Evolutionary conservation across 768 basidiomycete species (phyloP).

Genomic region (Suillus subluteus): DNA sequence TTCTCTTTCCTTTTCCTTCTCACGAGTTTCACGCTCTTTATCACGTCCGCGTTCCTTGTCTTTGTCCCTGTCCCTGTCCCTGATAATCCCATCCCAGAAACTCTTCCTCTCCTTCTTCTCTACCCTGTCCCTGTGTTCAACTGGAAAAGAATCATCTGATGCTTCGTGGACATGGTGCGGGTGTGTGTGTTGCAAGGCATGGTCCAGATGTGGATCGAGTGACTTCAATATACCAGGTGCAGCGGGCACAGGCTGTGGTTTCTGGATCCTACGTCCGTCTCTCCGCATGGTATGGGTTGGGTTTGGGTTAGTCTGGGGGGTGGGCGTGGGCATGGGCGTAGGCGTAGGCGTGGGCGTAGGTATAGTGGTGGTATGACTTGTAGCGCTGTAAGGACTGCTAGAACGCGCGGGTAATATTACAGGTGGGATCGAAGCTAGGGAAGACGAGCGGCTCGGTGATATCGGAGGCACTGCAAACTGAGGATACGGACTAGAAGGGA

Average conservation of each 20-base stretch:
- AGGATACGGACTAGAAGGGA: conserved; percentile 20
- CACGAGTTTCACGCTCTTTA: conserved; percentile 16
- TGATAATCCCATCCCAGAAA: conserved; percentile 52
- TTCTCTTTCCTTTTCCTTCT: conserved; percentile 35
- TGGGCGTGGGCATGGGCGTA: not conserved
- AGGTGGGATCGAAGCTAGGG: conserved; percentile 51
- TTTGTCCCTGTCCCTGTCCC: conserved; percentile 40
- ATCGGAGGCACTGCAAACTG: conserved; percentile 25
- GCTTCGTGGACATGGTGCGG: conserved; percentile 22
- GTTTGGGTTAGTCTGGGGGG: conserved; percentile 21
- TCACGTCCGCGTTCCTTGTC: conserved; percentile 26
- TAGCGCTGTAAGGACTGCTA: conserved; percentile 49
- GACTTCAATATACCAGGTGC: conserved; percentile 63
- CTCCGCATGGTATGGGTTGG: conserved; percentile 26
- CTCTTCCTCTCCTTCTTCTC: conserved; percentile 57
- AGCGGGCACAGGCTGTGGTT: conserved; percentile 31
- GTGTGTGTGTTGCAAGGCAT: conserved; percentile 15
- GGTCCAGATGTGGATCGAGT: conserved; percentile 56
- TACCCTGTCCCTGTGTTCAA: conserved; percentile 33
- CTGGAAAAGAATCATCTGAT: conserved; percentile 34
- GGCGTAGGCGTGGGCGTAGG: not conserved
- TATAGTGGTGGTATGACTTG: conserved; percentile 22
- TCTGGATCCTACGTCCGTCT: conserved; percentile 26
- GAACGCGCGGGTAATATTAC: conserved; percentile 36
- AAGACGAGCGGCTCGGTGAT: conserved; percentile 53